Percentiles rank a stretch among this genome's conserved stretches.
Conservation (phyloP, 2,329 filamentous ascomycete species). For the Alternaria angustiovoidea region DNA sequence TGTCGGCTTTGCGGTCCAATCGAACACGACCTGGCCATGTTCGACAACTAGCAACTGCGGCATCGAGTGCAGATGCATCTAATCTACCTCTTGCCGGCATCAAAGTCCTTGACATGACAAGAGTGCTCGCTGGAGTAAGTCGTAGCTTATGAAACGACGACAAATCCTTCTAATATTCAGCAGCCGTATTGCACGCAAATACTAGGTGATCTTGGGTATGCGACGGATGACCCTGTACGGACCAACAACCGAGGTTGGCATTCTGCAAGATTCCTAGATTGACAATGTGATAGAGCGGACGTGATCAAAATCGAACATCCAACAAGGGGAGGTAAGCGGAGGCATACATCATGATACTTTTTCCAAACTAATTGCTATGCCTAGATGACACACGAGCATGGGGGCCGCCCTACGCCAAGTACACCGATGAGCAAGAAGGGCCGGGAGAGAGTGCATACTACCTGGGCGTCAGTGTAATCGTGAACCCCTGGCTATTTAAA, state of each 20-base stretch:
- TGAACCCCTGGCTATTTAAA: not conserved
- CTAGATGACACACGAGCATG: conserved; percentile 93
- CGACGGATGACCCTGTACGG: conserved; percentile 36
- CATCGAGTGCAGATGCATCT: conserved; percentile 50
- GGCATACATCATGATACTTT: not conserved
- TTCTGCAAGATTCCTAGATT: conserved; percentile 20
- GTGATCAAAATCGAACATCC: conserved; percentile 98
- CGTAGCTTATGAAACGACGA: fast-evolving
- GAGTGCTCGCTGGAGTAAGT: conserved; percentile 90
- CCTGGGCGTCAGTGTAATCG: conserved; percentile 69
- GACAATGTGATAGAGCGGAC: conserved; percentile 72
- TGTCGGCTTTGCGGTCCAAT: conserved; percentile 13
- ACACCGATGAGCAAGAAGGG: conserved; percentile 67
- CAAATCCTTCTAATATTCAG: conserved; percentile 27
- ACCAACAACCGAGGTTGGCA: conserved; percentile 46
- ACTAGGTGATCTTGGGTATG: conserved; percentile 91
- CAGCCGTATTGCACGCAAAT: conserved; percentile 98
- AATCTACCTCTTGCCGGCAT: conserved; percentile 81
- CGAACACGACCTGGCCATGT: conserved; percentile 16
- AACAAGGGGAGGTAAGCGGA: conserved; percentile 47
- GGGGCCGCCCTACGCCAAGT: conserved; percentile 92
- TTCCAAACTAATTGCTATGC: not conserved
- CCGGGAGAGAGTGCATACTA: conserved; percentile 96
- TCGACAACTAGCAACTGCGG: conserved; percentile 55
- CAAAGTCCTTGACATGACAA: conserved; percentile 93